Evolutionary conservation across 805 yeast genomes (phyloP), one percentile per base, ranked within the genome.

Genomic region (Barnettozyma pratensis): DNA sequence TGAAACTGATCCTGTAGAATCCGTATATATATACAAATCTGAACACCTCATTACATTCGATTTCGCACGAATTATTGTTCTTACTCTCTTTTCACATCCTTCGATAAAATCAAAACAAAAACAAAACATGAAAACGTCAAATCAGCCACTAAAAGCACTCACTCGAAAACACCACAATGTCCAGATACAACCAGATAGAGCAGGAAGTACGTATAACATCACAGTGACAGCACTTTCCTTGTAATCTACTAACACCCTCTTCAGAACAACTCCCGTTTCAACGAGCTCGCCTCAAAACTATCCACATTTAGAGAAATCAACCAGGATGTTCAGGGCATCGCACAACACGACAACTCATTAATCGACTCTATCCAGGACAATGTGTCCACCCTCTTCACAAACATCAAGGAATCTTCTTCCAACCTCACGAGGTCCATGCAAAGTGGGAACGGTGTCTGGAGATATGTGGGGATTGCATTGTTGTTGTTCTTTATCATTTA

Each of bases 241-340:
- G 26, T 34, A 10, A 41, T 10, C n/a, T 10, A 5, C 37, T 12
- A 6, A 41, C 35, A 25, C 26, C 11, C 46, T 10, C 26, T 9
- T 3, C 7, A 84, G 73, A 86, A 86, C 65, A 86, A 85, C 60
- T 69, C 70, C 36, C 74, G 83, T 52, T 72, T 85, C 53, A 77
- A 83, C 53, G 76, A 74, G 53, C 71, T 85, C 26, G 87, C 91
- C 3, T 72, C 75, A 45, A 85, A 85, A 61, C 69, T 85, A 37
- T 75, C 87, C 2, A 73, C 82, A 1, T 76, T 85, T 55, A 75
- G 87, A 51, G 71, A 72, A 48, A 79, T 86, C 28, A 85, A 88
- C 45, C 77, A 77, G 53, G 92, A 85, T 50, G 82, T 85, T 36
- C 79, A 83, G 55, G 66, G 70, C 47, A 84, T 81, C 54, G 85